Percentiles rank a stretch among this genome's conserved stretches.
Conservation (phyloP, 176 grass and related monocot species). For the Oropetium thomaeum region DNA sequence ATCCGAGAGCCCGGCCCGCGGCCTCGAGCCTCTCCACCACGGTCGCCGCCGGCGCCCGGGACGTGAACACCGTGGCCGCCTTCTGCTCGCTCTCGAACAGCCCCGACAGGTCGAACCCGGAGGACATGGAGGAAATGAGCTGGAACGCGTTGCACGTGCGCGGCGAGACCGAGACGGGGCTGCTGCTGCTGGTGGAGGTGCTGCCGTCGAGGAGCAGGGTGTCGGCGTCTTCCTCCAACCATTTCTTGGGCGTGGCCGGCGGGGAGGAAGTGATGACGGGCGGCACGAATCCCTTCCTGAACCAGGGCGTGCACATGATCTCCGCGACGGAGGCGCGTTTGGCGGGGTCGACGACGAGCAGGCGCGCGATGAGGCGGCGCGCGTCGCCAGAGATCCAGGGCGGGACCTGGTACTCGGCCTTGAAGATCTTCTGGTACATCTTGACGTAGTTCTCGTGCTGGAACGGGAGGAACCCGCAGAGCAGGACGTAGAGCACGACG, state of each 20-base stretch:
- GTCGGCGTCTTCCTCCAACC: neutral
- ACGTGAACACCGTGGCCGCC: constrained; percentile 71
- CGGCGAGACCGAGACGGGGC: constrained; percentile 36
- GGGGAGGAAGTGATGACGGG: constrained; percentile 13
- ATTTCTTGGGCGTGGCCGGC: constrained; percentile 22
- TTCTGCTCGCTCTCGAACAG: constrained; percentile 66
- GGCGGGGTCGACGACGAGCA: constrained; percentile 73
- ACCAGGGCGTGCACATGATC: constrained; percentile 69
- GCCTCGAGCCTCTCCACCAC: constrained; percentile 55
- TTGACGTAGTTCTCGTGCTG: constrained; percentile 73
- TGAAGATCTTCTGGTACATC: constrained; percentile 94
- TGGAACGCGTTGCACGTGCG: constrained; percentile 94
- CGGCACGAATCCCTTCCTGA: constrained; percentile 57
- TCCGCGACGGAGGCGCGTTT: constrained; percentile 73
- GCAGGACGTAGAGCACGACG: constrained; percentile 87
- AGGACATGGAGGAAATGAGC: constrained; percentile 92
- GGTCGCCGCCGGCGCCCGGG: constrained; percentile 44
- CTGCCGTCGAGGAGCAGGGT: neutral
- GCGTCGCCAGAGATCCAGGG: constrained; percentile 83
- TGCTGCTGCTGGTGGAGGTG: neutral
- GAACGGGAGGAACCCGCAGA: constrained; percentile 85
- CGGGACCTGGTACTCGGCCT: constrained; percentile 72
- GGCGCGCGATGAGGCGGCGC: constrained; percentile 59
- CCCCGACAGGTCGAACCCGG: constrained; percentile 88
- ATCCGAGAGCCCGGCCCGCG: constrained; percentile 47